Evolutionary conservation across 257 asterid genomes (phyloP).

Genomic region (Apocynum venetum): DNA sequence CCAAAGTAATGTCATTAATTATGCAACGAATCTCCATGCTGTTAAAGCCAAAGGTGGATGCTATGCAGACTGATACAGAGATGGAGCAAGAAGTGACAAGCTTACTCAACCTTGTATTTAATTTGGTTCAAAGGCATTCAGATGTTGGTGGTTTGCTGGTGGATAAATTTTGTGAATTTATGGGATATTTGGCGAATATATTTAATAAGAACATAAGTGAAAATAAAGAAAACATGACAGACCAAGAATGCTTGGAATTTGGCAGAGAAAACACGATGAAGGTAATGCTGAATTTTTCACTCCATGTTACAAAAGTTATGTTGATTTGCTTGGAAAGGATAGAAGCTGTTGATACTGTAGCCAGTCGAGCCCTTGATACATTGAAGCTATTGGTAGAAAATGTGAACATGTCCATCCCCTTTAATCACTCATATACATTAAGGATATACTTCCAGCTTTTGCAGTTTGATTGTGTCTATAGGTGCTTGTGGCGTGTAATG

Average conservation of each 20-base stretch:
- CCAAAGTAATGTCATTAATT: constrained; percentile 39
- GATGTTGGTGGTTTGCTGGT: constrained; percentile 44
- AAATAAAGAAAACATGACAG: constrained; percentile 25
- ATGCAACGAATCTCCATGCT: constrained; percentile 41
- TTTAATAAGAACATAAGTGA: constrained; percentile 20
- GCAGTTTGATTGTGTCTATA: constrained; percentile 35
- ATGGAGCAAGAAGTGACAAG: constrained; percentile 50
- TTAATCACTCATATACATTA: constrained; percentile 33
- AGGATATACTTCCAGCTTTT: constrained; percentile 43
- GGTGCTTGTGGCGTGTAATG: constrained; percentile 24
- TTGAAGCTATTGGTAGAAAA: constrained; percentile 51
- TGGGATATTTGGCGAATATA: constrained; percentile 40
- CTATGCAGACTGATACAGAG: constrained; percentile 32
- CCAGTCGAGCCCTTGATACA: constrained; percentile 32
- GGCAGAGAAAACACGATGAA: constrained; percentile 17
- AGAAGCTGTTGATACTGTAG: constrained; percentile 31
- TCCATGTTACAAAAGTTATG: constrained; percentile 43
- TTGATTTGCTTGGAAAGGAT: constrained; percentile 48
- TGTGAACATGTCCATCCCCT: constrained; percentile 29
- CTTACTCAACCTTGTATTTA: constrained; percentile 44
- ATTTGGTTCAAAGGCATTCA: constrained; percentile 46
- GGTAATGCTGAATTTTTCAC: constrained; percentile 35
- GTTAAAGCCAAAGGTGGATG: constrained; percentile 26
- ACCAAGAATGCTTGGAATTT: constrained; percentile 23
- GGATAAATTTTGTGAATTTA: constrained; percentile 42